Evolutionary conservation across 441 rosid species (phyloP), one percentile per base, ranked within the genome.

Genomic region (Erodium moschatum): DNA sequence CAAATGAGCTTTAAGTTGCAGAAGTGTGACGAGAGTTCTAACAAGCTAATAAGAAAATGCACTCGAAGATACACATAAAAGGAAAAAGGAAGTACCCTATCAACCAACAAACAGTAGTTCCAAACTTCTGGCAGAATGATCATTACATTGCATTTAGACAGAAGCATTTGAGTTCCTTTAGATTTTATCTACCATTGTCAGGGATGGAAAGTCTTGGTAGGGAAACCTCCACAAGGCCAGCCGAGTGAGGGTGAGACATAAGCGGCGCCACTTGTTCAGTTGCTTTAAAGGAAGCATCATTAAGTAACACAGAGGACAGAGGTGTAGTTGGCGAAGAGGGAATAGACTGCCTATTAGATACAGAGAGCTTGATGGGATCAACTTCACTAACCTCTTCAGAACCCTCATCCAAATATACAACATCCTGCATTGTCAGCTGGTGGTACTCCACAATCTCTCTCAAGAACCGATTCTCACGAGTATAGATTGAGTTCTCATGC

Each of bases 381-480:
- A 86, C 87, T 84, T 86, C 91, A 33, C 83, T 86, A 40, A 86
- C 89, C 72, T 86, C 85, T 78, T 86, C 91, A 31, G 82, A 75
- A 62, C 77, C 79, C 78, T 86, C 91, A 62, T 86, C 89, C 77
- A 85, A 81, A 78, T 86, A 86, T 27, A 86, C 77, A 65, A 86
- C 89, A 74, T 86, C 91, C 58, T 86, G 91, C 91, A 86, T 86
- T 5, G 86, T 85, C 61, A 86, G 82, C 77, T 86, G 91, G 72
- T 83, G 91, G 73, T 83, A 86, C 79, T 86, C 91, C 10, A 86
- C 86, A 31, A 86, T 85, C 77, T 86, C 91, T 80, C 87, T 78
- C 63, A 86, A 81, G 76, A 83, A 86, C 64, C 87, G 89, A 68
- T 86, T 86, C 79, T 86, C 91, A 1, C 91, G 87, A 0, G 85